A percentile compares a stretch with the other conserved stretches of the same genome.
Conservation (phyloP, 2,329 filamentous ascomycete genomes). For the Ascochyta fabae region DNA sequence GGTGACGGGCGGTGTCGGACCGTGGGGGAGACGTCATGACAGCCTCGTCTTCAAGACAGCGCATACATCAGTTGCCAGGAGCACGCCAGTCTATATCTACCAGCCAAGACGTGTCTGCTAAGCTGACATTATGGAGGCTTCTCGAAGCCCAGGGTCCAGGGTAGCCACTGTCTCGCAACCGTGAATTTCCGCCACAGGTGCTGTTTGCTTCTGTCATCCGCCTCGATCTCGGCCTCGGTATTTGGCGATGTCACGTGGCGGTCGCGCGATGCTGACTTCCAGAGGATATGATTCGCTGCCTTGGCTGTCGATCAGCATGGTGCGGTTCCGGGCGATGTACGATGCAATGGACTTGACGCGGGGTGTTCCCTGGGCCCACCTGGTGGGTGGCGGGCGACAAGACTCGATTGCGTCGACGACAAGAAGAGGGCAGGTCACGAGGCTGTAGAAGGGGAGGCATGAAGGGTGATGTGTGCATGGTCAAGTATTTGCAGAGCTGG, state of each 20-base stretch:
- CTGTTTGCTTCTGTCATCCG: conserved; percentile 11
- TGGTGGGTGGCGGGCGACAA: not conserved
- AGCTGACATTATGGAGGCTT: not conserved
- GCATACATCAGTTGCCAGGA: not conserved
- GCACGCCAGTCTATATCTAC: too few relatives aligned
- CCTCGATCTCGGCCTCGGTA: conserved; percentile 19
- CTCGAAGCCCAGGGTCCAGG: conserved; percentile 7
- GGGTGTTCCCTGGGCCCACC: not conserved
- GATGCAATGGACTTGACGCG: conserved; percentile 17
- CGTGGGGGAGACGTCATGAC: not conserved
- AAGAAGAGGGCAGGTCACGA: not conserved
- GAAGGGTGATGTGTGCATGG: not conserved
- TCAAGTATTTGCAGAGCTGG: too few relatives aligned
- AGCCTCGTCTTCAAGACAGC: not conserved
- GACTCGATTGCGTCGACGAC: not conserved
- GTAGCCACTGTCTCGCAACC: conserved; percentile 2
- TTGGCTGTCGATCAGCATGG: conserved; percentile 11
- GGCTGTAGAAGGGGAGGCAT: not conserved
- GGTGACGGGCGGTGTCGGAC: conserved; percentile 1
- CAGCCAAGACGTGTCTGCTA: too few relatives aligned
- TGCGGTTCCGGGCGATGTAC: conserved; percentile 14
- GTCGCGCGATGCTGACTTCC: conserved; percentile 1
- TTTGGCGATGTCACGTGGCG: conserved; percentile 9
- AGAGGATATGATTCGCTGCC: conserved; percentile 6
- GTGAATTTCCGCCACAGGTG: conserved; percentile 3